These are phyloP conservation scores for Fomitopsis palustris DNA, from an alignment of 1,284 basidiomycete species.

Conservation along the genomic window DNA sequence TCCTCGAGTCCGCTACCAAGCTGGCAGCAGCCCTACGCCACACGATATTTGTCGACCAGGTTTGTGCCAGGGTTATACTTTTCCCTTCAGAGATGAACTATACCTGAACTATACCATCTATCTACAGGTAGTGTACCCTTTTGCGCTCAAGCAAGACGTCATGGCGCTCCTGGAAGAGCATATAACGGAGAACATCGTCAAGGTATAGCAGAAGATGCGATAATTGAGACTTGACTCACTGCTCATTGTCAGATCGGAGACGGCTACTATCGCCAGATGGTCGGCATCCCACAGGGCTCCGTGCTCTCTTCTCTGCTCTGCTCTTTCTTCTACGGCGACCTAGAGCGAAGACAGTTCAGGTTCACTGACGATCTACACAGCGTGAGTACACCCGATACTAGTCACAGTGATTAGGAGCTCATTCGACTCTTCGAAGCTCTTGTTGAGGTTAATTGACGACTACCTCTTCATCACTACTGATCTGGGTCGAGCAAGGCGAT, in stretches of 20 bases:
- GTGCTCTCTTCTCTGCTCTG: slow-evolving; percentile 88
- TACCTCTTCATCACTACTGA: slow-evolving; percentile 87
- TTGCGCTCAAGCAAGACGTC: slow-evolving; percentile 55
- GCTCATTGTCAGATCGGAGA: slow-evolving; percentile 57
- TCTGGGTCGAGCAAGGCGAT: slow-evolving; percentile 57
- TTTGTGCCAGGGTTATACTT: slow-evolving; percentile 22
- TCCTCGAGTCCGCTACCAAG: slow-evolving; percentile 62
- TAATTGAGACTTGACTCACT: neutral
- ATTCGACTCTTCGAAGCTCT: slow-evolving; percentile 41
- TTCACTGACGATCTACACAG: slow-evolving; percentile 60
- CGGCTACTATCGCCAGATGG: slow-evolving; percentile 78
- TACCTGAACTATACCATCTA: neutral
- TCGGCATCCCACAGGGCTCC: slow-evolving; percentile 96
- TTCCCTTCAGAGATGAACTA: neutral
- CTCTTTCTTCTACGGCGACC: slow-evolving; percentile 90
- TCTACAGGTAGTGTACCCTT: slow-evolving; percentile 54
- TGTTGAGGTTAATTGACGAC: slow-evolving; percentile 91
- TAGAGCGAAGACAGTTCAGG: slow-evolving; percentile 67
- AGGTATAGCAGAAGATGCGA: slow-evolving; percentile 40
- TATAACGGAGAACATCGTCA: slow-evolving; percentile 89
- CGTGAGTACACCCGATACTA: slow-evolving; percentile 43
- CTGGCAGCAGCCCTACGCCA: slow-evolving; percentile 68
- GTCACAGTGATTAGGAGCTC: neutral
- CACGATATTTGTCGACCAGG: slow-evolving; percentile 85
- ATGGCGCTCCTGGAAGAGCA: slow-evolving; percentile 83